A percentile compares a stretch with the other conserved stretches of the same genome.
Conservation (phyloP, 2,329 filamentous ascomycete species). For the Cordyceps tenuipes region DNA sequence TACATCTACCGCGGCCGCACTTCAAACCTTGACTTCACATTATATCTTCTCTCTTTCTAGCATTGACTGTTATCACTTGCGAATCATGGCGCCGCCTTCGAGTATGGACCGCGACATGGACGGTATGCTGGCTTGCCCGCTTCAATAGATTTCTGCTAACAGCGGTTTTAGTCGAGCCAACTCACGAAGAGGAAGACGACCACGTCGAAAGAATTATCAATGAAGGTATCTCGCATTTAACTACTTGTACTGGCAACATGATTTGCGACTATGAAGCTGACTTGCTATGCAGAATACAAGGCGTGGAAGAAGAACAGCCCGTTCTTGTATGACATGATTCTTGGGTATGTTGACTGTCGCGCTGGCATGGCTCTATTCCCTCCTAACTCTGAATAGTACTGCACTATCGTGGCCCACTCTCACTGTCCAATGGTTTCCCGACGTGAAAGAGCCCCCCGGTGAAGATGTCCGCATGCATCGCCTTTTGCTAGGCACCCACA, state of each 20-base stretch:
- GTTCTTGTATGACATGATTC: conserved; percentile 96
- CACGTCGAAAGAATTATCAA: conserved; percentile 84
- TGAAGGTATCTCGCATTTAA: conserved; percentile 52
- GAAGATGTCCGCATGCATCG: conserved; percentile 85
- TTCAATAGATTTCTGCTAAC: neutral
- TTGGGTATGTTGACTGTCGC: conserved; percentile 49
- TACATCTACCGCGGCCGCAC: neutral
- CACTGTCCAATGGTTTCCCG: conserved; percentile 96
- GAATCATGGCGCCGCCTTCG: conserved; percentile 28
- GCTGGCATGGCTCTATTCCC: conserved; percentile 3
- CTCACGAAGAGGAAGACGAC: conserved; percentile 61
- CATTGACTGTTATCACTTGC: neutral
- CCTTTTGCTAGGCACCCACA: conserved; percentile 89
- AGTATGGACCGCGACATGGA: conserved; percentile 28
- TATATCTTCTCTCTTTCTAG: neutral
- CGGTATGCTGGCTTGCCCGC: conserved; percentile 20
- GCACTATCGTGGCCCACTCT: conserved; percentile 96
- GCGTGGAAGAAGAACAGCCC: conserved; percentile 99
- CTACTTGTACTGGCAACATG: no score
- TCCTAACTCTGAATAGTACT: conserved; percentile 44
- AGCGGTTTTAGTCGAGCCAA: conserved; percentile 26
- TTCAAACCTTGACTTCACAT: neutral
- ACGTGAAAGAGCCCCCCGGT: conserved; percentile 78
- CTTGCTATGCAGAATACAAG: conserved; percentile 69
- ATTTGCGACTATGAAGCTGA: neutral